Conservation (phyloP, 225 moss, liverwort and hornwort species). For the Lunularia cruciata region DNA sequence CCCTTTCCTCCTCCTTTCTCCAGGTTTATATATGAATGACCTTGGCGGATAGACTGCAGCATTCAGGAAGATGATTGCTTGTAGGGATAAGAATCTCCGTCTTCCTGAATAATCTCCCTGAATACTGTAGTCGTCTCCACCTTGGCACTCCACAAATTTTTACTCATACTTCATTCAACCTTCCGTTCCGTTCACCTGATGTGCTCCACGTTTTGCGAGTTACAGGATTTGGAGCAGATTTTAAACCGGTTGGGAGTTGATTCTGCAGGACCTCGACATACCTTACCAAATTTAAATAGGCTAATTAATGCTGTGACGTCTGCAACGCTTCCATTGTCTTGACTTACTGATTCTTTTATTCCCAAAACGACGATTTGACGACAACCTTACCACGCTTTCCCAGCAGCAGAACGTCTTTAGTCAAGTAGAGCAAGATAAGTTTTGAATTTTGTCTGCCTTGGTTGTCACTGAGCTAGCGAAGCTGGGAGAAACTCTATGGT, state of each 20-base stretch:
- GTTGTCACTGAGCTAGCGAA: not conserved
- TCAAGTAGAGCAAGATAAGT: not conserved
- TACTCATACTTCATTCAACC: not conserved
- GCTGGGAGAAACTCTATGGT: not conserved
- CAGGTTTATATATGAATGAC: not conserved
- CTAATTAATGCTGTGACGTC: conserved; percentile 45
- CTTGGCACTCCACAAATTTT: not conserved
- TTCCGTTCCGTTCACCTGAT: not conserved
- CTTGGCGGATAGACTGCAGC: no score
- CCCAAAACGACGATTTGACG: not conserved
- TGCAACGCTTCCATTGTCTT: conserved; percentile 32
- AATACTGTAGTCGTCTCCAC: no score
- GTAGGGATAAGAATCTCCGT: no score
- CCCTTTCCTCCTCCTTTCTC: not conserved
- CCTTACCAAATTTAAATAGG: conserved; percentile 87
- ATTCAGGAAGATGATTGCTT: not conserved
- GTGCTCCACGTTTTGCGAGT: not conserved
- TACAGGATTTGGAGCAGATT: conserved; percentile 98
- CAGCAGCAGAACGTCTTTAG: not conserved
- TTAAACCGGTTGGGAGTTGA: conserved; percentile 81
- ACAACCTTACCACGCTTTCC: not conserved
- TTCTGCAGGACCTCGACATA: conserved; percentile 94
- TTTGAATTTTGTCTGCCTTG: not conserved
- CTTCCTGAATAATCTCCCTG: no score
- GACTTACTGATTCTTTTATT: not conserved